Percentiles rank a stretch among this genome's conserved stretches.
Evolutionary conservation across 208 protist species (phyloP).

Genomic region (Trypanosoma grayi): DNA sequence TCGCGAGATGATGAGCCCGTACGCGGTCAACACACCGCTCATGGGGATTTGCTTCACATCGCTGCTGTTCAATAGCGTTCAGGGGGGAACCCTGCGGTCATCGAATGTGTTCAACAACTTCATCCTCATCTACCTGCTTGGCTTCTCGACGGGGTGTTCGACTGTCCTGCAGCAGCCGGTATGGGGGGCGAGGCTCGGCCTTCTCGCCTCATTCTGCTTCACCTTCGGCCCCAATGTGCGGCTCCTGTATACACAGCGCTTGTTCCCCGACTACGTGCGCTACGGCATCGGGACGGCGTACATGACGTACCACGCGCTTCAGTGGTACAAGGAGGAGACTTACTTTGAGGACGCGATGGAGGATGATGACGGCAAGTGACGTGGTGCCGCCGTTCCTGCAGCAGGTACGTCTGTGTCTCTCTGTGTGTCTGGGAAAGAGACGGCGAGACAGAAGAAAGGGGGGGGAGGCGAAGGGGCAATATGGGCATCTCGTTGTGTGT

Average conservation of each 20-base stretch:
- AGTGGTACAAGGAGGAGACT: conserved; percentile 33
- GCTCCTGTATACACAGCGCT: conserved; percentile 59
- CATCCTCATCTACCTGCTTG: conserved; percentile 37
- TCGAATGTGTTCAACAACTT: conserved; percentile 71
- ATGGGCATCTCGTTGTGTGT: no score
- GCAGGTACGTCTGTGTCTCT: no score
- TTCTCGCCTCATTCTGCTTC: conserved; percentile 46
- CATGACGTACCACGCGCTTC: conserved; percentile 58
- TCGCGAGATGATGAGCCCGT: conserved; percentile 45
- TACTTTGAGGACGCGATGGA: conserved; percentile 80
- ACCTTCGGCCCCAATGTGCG: conserved; percentile 44
- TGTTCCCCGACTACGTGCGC: conserved; percentile 60
- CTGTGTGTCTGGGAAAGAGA: background rate
- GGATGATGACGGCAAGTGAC: conserved; percentile 46
- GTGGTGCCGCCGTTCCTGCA: no score
- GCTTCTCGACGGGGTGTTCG: conserved; percentile 50
- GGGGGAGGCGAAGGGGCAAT: background rate
- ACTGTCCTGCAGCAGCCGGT: conserved; percentile 34
- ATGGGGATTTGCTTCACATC: conserved; percentile 50
- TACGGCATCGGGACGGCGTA: conserved; percentile 63
- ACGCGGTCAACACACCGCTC: conserved; percentile 65
- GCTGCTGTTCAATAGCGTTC: conserved; percentile 73
- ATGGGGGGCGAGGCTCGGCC: conserved; percentile 55
- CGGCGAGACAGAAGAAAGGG: background rate
- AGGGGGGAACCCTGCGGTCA: conserved; percentile 46